These are phyloP conservation scores for Przewalskia tangutica DNA, from an alignment of 257 asterid species.

Conservation along the genomic window DNA sequence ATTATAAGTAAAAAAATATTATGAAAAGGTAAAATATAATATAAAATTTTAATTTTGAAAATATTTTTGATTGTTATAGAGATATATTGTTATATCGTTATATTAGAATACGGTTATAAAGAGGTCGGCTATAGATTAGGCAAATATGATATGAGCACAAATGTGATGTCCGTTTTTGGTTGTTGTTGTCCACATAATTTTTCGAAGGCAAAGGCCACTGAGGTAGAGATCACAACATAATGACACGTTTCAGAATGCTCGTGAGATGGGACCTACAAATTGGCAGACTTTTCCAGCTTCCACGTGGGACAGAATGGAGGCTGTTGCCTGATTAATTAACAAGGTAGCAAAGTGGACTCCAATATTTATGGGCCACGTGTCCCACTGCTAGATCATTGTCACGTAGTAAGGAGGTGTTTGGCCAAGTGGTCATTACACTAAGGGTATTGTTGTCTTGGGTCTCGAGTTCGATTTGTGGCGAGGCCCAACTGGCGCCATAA, in stretches of 20 bases:
- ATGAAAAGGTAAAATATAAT: no score
- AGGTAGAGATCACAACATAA: not conserved
- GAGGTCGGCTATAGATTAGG: no score
- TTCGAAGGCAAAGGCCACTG: not conserved
- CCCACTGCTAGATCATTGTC: slow-evolving; percentile 15
- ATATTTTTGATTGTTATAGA: no score
- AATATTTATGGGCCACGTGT: slow-evolving; percentile 14
- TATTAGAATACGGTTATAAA: no score
- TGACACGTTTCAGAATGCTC: slow-evolving; percentile 40
- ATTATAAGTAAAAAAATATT: no score
- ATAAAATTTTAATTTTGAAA: no score
- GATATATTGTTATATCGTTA: no score
- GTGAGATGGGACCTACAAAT: slow-evolving; percentile 23
- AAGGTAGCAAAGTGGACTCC: slow-evolving; percentile 16
- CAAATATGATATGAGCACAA: slow-evolving; percentile 10
- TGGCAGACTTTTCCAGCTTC: slow-evolving; percentile 18
- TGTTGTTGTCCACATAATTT: not conserved
- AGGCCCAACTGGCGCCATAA: no score
- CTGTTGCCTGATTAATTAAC: slow-evolving; percentile 28
- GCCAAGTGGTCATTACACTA: no score
- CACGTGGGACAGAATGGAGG: slow-evolving; percentile 39
- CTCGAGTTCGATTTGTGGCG: no score
- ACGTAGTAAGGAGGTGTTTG: no score
- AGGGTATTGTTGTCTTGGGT: no score
- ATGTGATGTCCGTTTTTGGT: not conserved